Percentiles rank a stretch among this genome's conserved stretches.
phyloP scores from a whole-genome alignment of 116 monocot genomes.

The Iris pallida region DNA sequence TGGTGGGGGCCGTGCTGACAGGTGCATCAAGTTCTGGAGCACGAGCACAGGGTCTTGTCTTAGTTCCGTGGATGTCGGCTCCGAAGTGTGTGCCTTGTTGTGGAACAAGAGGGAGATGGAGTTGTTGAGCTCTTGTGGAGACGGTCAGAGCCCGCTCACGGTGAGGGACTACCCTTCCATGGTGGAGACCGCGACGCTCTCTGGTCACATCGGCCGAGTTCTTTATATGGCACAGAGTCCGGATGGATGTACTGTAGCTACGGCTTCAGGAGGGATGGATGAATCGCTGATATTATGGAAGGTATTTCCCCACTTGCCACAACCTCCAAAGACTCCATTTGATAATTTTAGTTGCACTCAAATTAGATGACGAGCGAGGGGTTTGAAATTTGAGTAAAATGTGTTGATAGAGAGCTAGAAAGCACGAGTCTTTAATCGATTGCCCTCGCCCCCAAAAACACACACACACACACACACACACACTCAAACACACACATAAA shows the following conservation, averaged over 20 bases:
- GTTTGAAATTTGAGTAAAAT: too few species aligned
- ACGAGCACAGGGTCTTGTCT: slow-evolving; percentile 40
- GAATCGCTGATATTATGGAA: background rate
- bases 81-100: slow-evolving; percentile 36
- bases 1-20: slow-evolving; percentile 43
- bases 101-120: slow-evolving; percentile 53
- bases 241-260: background rate
- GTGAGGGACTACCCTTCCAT: slow-evolving; percentile 45
- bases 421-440: too few species aligned
- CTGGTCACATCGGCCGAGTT: slow-evolving; percentile 32
- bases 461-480: too few species aligned
- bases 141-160: slow-evolving; percentile 24
- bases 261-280: background rate
- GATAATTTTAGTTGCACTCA: background rate
- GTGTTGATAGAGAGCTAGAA: too few species aligned
- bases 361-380: background rate
- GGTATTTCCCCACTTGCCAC: background rate
- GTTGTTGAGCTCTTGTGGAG: slow-evolving; percentile 25
- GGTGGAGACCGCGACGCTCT: slow-evolving; percentile 40
- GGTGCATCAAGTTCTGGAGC: slow-evolving; percentile 61
- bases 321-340: background rate
- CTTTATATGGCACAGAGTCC: slow-evolving; percentile 28
- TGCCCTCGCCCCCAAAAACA: too few species aligned
- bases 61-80: slow-evolving; percentile 41
- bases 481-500: too few species aligned